phyloP scores from a whole-genome alignment of 805 yeast genomes.

The Candida ascalaphidarum region DNA sequence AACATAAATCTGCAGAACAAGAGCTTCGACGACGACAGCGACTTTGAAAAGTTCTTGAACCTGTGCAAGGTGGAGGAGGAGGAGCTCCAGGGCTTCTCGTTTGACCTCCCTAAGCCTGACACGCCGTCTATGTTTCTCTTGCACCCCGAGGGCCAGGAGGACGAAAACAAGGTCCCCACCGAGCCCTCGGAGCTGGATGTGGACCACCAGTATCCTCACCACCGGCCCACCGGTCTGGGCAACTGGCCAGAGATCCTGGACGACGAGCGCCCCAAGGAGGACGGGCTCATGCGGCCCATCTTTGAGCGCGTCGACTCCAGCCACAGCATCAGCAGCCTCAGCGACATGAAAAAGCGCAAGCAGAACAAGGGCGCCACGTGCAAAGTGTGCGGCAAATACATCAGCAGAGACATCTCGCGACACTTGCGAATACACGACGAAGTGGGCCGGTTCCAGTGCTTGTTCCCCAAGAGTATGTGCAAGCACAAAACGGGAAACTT shows the following conservation, averaged over 20 bases:
- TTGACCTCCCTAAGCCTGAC: conserved; percentile 3
- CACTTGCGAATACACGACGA: conserved; percentile 38
- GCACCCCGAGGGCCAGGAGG: neutral
- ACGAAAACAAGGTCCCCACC: conserved; percentile 1
- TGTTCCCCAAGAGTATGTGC: conserved; percentile 30
- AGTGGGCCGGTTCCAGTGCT: conserved; percentile 34
- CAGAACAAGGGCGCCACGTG: conserved; percentile 29
- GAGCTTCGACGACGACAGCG: conserved; percentile 1
- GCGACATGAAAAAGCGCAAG: conserved; percentile 15
- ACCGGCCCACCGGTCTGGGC: no score
- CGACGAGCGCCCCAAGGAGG: neutral
- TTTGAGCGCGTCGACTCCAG: conserved; percentile 5
- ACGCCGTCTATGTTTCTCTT: neutral
- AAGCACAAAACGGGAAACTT: conserved; percentile 34
- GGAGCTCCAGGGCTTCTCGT: conserved; percentile 13
- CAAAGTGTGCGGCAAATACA: conserved; percentile 30
- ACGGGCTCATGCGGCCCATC: conserved; percentile 3
- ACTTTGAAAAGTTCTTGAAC: conserved; percentile 1
- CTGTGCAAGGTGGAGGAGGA: conserved; percentile 2
- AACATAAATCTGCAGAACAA: neutral
- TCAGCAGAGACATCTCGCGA: conserved; percentile 31
- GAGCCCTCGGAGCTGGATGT: conserved; percentile 1
- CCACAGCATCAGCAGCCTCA: neutral
- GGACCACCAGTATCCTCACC: no score
- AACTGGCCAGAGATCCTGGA: no score